These are phyloP conservation scores for Trichocladium antarcticum DNA, from an alignment of 495 filamentous ascomycete species.

Conservation along the genomic window DNA sequence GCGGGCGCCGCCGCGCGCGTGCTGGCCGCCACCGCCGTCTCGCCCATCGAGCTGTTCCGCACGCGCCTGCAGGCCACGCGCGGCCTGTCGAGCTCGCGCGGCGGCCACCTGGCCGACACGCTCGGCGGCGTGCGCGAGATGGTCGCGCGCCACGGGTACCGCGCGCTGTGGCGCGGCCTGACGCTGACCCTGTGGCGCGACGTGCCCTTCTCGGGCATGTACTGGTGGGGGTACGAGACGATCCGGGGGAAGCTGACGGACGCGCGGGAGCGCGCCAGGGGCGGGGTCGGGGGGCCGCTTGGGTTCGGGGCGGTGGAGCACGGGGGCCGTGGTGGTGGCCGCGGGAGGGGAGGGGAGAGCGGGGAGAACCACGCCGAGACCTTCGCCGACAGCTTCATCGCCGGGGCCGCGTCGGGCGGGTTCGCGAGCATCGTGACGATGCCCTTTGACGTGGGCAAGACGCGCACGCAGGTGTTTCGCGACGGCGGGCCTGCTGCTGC, in stretches of 20 bases:
- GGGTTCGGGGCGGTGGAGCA: too few relatives aligned
- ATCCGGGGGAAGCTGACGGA: constrained; percentile 56
- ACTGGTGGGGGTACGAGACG: constrained; percentile 95
- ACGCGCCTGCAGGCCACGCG: constrained; percentile 81
- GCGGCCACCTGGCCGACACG: constrained; percentile 54
- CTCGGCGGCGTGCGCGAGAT: constrained; percentile 64
- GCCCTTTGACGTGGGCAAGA: constrained; percentile 97
- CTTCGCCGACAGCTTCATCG: constrained; percentile 79
- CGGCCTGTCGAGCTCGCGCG: constrained; percentile 36
- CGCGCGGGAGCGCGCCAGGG: constrained; percentile 38
- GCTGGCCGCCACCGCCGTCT: constrained; percentile 69
- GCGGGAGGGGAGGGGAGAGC: too few relatives aligned
- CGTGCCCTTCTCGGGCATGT: constrained; percentile 91
- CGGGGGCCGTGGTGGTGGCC: too few relatives aligned
- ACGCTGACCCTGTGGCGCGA: constrained; percentile 92
- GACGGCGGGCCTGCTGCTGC: constrained; percentile 23
- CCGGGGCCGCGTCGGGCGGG: constrained; percentile 70
- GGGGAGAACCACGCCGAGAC: constrained; percentile 53
- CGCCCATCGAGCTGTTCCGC: constrained; percentile 88
- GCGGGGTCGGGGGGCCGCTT: too few relatives aligned
- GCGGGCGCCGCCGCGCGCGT: constrained; percentile 70
- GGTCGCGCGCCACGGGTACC: constrained; percentile 63
- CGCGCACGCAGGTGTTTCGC: constrained; percentile 70
- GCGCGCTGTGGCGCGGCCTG: constrained; percentile 84
- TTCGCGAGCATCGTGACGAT: constrained; percentile 84